Evolutionary conservation across 345 rosid species (phyloP).

Genomic region (Pugionium cornutum): DNA sequence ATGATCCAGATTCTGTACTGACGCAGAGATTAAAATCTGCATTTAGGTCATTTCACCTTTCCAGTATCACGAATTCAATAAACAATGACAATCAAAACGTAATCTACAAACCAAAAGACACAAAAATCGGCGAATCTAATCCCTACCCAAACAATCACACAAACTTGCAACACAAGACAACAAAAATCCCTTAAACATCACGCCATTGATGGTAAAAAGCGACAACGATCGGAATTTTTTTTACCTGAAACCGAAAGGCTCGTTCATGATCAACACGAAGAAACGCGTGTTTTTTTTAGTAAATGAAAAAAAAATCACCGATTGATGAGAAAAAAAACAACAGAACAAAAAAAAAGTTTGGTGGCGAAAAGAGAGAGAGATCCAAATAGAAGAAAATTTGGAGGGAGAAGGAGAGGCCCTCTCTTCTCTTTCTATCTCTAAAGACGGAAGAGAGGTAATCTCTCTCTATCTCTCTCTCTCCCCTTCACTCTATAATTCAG

Average conservation of each 20-base stretch:
- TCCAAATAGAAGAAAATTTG: constrained; percentile 1
- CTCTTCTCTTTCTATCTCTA: constrained; percentile 12
- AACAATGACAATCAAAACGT: neutral
- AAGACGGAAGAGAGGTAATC: constrained; percentile 13
- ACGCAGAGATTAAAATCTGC: neutral
- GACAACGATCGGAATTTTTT: constrained; percentile 6
- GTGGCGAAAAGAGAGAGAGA: constrained; percentile 7
- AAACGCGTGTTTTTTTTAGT: neutral
- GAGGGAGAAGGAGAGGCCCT: constrained; percentile 33
- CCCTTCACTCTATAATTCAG: constrained; percentile 15
- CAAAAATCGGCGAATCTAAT: neutral
- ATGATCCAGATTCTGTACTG: neutral
- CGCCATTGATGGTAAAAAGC: neutral
- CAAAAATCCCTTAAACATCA: constrained; percentile 9
- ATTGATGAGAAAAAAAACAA: constrained; percentile 14
- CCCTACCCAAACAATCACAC: neutral
- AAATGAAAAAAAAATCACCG: neutral
- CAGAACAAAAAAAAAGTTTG: neutral
- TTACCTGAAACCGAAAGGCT: constrained; percentile 37
- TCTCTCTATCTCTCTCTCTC: constrained; percentile 29
- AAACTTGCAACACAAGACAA: constrained; percentile 37
- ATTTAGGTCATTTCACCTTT: constrained; percentile 1
- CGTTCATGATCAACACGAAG: constrained; percentile 33
- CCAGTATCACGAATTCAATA: neutral
- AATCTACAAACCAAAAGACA: neutral